Percentiles rank a stretch among this genome's conserved stretches.
Conservation (phyloP, 768 basidiomycete species). For the Agrocybe pediades region DNA sequence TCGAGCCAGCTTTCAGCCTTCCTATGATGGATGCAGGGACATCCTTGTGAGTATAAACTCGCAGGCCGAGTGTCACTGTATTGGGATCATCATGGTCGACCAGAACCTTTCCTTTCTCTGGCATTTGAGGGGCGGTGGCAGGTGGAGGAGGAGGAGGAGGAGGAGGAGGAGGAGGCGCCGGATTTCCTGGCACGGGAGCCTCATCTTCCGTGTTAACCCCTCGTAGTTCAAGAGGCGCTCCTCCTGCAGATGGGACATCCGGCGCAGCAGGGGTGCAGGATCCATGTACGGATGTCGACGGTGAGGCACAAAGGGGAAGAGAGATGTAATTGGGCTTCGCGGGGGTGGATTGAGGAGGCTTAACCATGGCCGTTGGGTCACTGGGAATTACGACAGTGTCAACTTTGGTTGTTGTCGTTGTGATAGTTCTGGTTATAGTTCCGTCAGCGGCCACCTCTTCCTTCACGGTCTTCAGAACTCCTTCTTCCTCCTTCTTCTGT, state of each 20-base stretch:
- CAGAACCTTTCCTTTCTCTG: slow-evolving; percentile 21
- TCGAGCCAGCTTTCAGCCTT: slow-evolving; percentile 37
- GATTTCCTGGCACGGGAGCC: background rate
- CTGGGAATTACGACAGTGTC: slow-evolving; percentile 27
- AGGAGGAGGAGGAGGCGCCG: too few species aligned
- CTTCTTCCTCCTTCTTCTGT: slow-evolving; percentile 27
- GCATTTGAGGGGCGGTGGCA: background rate
- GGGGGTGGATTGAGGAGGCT: background rate
- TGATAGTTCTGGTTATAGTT: slow-evolving; percentile 22
- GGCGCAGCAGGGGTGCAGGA: slow-evolving; percentile 14
- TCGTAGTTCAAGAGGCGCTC: background rate
- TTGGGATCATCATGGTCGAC: slow-evolving; percentile 35
- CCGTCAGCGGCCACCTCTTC: slow-evolving; percentile 23
- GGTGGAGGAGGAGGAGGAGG: too few species aligned
- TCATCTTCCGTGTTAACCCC: background rate
- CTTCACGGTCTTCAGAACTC: slow-evolving; percentile 21
- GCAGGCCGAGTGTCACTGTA: slow-evolving; percentile 39
- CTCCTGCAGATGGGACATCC: slow-evolving; percentile 9
- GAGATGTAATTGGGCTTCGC: background rate
- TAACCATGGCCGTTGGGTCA: slow-evolving; percentile 1
- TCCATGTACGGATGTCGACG: slow-evolving; percentile 3
- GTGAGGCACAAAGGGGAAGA: background rate
- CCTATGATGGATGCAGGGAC: slow-evolving; percentile 34
- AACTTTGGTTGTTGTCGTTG: slow-evolving; percentile 30
- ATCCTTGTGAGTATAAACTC: slow-evolving; percentile 49